Conservation (phyloP, 1,139 yeast species). For the Meyerozyma carpophila region DNA sequence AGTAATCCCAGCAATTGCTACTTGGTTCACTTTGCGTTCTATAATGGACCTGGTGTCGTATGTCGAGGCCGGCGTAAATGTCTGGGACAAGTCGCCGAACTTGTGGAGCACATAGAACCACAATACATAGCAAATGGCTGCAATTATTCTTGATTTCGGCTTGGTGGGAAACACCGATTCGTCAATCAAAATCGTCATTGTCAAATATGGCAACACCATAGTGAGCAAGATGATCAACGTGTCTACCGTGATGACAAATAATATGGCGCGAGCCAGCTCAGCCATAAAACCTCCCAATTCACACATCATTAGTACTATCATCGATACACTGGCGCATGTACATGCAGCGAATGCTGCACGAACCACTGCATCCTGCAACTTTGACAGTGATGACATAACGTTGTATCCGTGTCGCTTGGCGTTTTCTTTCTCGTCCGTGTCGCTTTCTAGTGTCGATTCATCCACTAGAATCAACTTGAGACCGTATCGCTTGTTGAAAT, state of each 20-base stretch:
- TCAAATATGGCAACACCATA: constrained; percentile 28
- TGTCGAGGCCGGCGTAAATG: constrained; percentile 17
- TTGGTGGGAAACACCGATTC: constrained; percentile 21
- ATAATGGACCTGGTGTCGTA: constrained; percentile 20
- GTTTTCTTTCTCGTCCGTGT: constrained; percentile 10
- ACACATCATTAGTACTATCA: constrained; percentile 33
- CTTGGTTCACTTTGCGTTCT: constrained; percentile 48
- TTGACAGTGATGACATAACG: constrained; percentile 3
- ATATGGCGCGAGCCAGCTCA: constrained; percentile 17
- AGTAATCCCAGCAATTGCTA: constrained; percentile 68
- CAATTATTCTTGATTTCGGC: constrained; percentile 6
- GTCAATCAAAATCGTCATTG: constrained; percentile 25
- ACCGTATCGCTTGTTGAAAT: constrained; percentile 12
- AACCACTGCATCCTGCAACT: constrained; percentile 10
- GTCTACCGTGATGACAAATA: constrained; percentile 30
- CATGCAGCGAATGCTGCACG: constrained; percentile 26
- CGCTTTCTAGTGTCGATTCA: constrained; percentile 9
- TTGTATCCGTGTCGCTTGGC: constrained; percentile 1
- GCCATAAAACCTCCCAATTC: constrained; percentile 26
- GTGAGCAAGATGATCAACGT: constrained; percentile 27
- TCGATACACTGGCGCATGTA: constrained; percentile 26
- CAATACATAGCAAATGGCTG: constrained; percentile 9
- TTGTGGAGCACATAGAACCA: constrained; percentile 34
- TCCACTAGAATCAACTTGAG: constrained; percentile 15
- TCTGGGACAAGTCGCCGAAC: constrained; percentile 31